Base-by-base conservation (phyloP, 805 yeast species). In the Teunomyces stri region DNA sequence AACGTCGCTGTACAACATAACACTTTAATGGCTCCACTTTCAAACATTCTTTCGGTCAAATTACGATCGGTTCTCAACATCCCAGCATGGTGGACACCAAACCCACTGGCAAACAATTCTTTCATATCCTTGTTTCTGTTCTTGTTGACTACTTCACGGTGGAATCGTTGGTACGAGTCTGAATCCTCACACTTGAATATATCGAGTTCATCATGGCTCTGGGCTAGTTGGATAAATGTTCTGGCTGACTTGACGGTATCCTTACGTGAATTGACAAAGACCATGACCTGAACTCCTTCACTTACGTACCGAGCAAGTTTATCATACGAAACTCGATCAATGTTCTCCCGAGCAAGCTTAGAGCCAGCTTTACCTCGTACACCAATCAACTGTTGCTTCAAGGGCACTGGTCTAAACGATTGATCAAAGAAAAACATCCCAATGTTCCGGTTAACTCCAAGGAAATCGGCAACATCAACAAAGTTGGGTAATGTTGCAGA, bases 31-130 rank as follows among this genome's bases (percentile, higher is more conserved):
- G 90, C 87, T 36, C 99, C 98, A 27, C 75, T 71, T 27, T 84
- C 74, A 62, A 94, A 94, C 85, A 92, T 79, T 60, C 84, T 85
- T 58, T 95, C 99, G 0, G 95, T 85, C 44, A 90, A 61, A 59
- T 90, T 91, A 59, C 99, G 79, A 60, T 94, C 99, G 0, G 90
- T 70, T 52, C 99, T 75, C 22, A 89, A 70, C 95, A 94, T 85
- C 57, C 99, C 99, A 0, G 99, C 99, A 69, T 94, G 98, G 65
- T 94, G 99, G 3, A 87, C 79, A 43, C 97, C 98, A 65, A 92
- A 85, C 0, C 99, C 99, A 47, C 72, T 69, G 43, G 72, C 81
- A 57, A 89, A 89, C 10, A 94, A 70, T 57, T 94, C 98, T 45
- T 83, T 76, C 62, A 90, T 65, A 56, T 92, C 98, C 53, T 79